Evolutionary conservation across 208 protist genomes (phyloP).

Genomic region (Leishmania arabica): DNA sequence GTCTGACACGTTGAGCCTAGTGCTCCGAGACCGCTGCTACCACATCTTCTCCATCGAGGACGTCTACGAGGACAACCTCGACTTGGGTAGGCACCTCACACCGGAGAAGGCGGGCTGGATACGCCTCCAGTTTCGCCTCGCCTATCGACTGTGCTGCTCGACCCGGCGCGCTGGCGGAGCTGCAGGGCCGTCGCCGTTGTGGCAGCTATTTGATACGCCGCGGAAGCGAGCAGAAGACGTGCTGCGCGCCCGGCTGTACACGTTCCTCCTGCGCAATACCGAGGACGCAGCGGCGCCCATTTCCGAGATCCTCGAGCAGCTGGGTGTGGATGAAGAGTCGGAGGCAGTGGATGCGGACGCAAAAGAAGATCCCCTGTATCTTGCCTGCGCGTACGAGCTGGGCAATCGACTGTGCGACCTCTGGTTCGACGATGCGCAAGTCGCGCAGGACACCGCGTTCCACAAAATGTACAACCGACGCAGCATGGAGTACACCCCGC

Average conservation of each 20-base stretch:
- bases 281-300: slow-evolving; percentile 20
- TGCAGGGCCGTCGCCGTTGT: slow-evolving; percentile 4
- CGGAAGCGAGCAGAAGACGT: slow-evolving; percentile 23
- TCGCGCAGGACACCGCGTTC: slow-evolving; percentile 17
- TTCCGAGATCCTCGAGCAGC: slow-evolving; percentile 4
- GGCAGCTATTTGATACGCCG: slow-evolving; percentile 26
- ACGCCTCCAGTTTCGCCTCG: slow-evolving; percentile 58
- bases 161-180: not conserved
- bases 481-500: slow-evolving; percentile 19
- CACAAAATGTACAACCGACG: slow-evolving; percentile 24
- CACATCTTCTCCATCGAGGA: slow-evolving; percentile 82
- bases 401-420: slow-evolving; percentile 48
- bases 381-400: slow-evolving; percentile 45
- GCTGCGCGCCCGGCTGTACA: slow-evolving; percentile 26
- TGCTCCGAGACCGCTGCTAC: slow-evolving; percentile 55
- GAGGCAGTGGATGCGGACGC: not conserved
- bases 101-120: slow-evolving; percentile 64
- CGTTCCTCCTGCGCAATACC: slow-evolving; percentile 22
- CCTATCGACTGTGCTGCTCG: slow-evolving; percentile 16
- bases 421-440: slow-evolving; percentile 35
- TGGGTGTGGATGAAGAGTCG: not conserved
- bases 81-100: slow-evolving; percentile 70
- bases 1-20: slow-evolving; percentile 27
- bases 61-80: slow-evolving; percentile 77
- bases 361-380: slow-evolving; percentile 17